Evolutionary conservation across 2,329 filamentous ascomycete species (phyloP).

Genomic region (Sarocladium oryzae): DNA sequence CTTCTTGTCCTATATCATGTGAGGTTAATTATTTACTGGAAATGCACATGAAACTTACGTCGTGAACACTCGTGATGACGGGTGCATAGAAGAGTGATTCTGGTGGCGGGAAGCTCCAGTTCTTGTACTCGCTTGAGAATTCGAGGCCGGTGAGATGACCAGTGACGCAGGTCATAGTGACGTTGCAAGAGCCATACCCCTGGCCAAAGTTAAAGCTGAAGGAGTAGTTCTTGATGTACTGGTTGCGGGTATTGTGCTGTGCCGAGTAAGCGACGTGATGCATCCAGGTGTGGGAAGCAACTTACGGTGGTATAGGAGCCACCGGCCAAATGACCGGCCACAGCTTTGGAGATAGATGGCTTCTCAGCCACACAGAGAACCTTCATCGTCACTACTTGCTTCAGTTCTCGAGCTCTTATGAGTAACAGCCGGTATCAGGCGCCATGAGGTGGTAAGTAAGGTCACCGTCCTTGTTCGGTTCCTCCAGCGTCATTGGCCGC

Average conservation of each 20-base stretch:
- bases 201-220: conserved; percentile 84
- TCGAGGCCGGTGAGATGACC: conserved; percentile 81
- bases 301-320: conserved; percentile 64
- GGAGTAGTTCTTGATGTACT: conserved; percentile 88
- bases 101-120: conserved; percentile 78
- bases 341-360: conserved; percentile 91
- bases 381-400: conserved; percentile 30
- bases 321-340: conserved; percentile 82
- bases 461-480: no score
- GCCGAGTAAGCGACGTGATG: background rate
- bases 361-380: conserved; percentile 57
- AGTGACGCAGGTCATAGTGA: conserved; percentile 89
- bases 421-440: background rate
- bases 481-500: no score
- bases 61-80: conserved; percentile 60
- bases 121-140: conserved; percentile 66
- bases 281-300: conserved; percentile 13
- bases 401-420: background rate
- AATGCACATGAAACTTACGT: no score
- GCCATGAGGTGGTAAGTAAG: background rate
- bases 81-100: conserved; percentile 74
- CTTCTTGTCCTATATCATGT: conserved; percentile 58
- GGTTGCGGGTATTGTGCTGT: conserved; percentile 62
- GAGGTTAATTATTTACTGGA: no score
- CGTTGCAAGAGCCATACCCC: conserved; percentile 72